These are phyloP conservation scores for Mucor racemosus DNA, from an alignment of 371 early-diverging fungal genomes.

Conservation along the genomic window DNA sequence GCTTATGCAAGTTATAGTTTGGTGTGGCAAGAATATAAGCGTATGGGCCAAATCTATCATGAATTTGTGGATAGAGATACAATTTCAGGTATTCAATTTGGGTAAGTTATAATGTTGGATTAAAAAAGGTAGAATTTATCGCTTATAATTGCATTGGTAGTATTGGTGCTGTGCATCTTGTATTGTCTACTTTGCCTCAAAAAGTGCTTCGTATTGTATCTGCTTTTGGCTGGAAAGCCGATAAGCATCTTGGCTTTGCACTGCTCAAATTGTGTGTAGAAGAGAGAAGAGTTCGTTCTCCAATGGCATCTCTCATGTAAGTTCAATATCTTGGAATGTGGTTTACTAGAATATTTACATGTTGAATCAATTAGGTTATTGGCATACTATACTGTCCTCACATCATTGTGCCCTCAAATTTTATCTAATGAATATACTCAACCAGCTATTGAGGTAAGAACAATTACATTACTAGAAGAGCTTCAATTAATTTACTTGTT, in stretches of 20 bases:
- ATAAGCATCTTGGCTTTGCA: conserved; percentile 67
- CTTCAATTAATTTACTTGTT: not conserved
- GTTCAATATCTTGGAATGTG: not conserved
- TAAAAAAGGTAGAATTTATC: not conserved
- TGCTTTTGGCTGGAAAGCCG: conserved; percentile 69
- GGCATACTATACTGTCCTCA: conserved; percentile 53
- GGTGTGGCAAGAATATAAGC: conserved; percentile 60
- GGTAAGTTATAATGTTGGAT: conserved; percentile 30
- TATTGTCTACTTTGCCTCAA: conserved; percentile 62
- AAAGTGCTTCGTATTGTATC: conserved; percentile 65
- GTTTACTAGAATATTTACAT: not conserved
- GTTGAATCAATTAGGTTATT: conserved; percentile 32
- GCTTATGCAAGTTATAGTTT: conserved; percentile 57
- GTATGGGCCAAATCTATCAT: conserved; percentile 53
- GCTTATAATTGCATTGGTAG: conserved; percentile 28
- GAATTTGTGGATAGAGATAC: conserved; percentile 57
- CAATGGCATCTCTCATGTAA: conserved; percentile 67
- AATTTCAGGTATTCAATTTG: conserved; percentile 58
- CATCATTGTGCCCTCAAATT: conserved; percentile 51
- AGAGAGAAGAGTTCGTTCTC: conserved; percentile 63
- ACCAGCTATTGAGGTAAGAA: conserved; percentile 59
- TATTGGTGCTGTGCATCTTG: conserved; percentile 67
- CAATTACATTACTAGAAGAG: not conserved
- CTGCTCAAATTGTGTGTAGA: conserved; percentile 59
- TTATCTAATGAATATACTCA: conserved; percentile 48